Evolutionary conservation across 139 green algal genomes (phyloP).

Genomic region (Picochlorum sp.): DNA sequence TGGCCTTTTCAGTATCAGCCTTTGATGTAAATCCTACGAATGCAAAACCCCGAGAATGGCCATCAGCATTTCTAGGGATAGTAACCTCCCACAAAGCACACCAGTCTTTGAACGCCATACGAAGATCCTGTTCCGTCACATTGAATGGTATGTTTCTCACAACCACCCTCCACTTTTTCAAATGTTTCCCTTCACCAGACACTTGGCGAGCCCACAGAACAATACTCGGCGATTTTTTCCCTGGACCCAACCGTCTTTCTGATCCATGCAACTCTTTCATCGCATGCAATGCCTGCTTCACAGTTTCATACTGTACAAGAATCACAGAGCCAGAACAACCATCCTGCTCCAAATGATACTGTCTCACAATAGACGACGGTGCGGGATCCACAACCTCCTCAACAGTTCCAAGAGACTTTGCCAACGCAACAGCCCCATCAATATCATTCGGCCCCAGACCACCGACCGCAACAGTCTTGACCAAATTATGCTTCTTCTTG

Average conservation of each 20-base stretch:
- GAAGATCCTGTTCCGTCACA: slow-evolving; percentile 47
- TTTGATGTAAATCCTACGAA: slow-evolving; percentile 75
- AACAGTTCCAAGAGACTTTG: slow-evolving; percentile 38
- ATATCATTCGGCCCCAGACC: slow-evolving; percentile 33
- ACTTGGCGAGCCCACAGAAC: slow-evolving; percentile 48
- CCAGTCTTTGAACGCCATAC: slow-evolving; percentile 21
- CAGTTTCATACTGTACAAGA: slow-evolving; percentile 56
- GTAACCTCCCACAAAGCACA: slow-evolving; percentile 74
- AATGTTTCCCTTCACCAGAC: slow-evolving; percentile 67
- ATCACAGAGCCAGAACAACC: slow-evolving; percentile 59
- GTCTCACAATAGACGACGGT: slow-evolving; percentile 29
- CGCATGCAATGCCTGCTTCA: slow-evolving; percentile 57
- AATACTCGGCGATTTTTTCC: background rate
- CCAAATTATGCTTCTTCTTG: slow-evolving; percentile 50
- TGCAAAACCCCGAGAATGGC: slow-evolving; percentile 70
- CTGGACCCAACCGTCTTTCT: background rate
- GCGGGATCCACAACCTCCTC: slow-evolving; percentile 47
- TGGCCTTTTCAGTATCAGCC: slow-evolving; percentile 62
- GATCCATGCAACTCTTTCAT: slow-evolving; percentile 64
- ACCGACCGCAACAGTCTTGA: slow-evolving; percentile 69
- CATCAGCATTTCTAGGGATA: slow-evolving; percentile 47
- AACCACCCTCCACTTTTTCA: slow-evolving; percentile 87
- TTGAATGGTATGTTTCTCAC: slow-evolving; percentile 84
- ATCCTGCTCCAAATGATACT: slow-evolving; percentile 55
- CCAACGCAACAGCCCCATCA: slow-evolving; percentile 23